Conservation (phyloP, 2,329 filamentous ascomycete genomes). For the Trichoderma sp. region DNA sequence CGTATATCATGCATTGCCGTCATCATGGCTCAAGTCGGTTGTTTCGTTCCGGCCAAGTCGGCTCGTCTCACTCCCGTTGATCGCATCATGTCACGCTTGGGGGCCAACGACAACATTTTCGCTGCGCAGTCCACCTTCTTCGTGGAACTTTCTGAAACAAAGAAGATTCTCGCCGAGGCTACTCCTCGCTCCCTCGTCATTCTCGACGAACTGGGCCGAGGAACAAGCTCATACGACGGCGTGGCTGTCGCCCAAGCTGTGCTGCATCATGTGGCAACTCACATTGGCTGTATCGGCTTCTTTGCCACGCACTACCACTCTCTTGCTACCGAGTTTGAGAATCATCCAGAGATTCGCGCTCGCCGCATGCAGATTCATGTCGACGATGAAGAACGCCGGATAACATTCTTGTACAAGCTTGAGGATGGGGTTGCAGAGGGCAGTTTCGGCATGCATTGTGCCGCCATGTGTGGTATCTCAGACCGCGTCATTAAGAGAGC, state of each 20-base stretch:
- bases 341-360: slow-evolving; percentile 82
- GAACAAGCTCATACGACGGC: slow-evolving; percentile 93
- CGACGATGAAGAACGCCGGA: slow-evolving; percentile 76
- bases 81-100: slow-evolving; percentile 97
- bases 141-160: slow-evolving; percentile 94
- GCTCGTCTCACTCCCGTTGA: slow-evolving; percentile 88
- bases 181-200: slow-evolving; percentile 94
- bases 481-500: slow-evolving; percentile 79
- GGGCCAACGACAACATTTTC: slow-evolving; percentile 98
- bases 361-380: slow-evolving; percentile 95
- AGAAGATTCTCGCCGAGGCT: slow-evolving; percentile 95
- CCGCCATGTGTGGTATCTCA: slow-evolving; percentile 95
- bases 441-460: slow-evolving; percentile 98
- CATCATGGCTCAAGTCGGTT: slow-evolving; percentile 96
- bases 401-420: slow-evolving; percentile 96
- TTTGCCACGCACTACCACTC: slow-evolving; percentile 98
- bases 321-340: slow-evolving; percentile 84
- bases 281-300: slow-evolving; percentile 92
- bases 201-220: slow-evolving; percentile 91
- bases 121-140: slow-evolving; percentile 98
- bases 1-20: slow-evolving; percentile 82
- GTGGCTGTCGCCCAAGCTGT: slow-evolving; percentile 96
- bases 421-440: slow-evolving; percentile 94
- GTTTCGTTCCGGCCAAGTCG: slow-evolving; percentile 80
- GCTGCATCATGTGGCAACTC: slow-evolving; percentile 90